A percentile compares a stretch with the other conserved stretches of the same genome.
These are phyloP conservation scores for Rubroboletus pulcherrimus DNA, from an alignment of 768 basidiomycete genomes.

Conservation along the genomic window DNA sequence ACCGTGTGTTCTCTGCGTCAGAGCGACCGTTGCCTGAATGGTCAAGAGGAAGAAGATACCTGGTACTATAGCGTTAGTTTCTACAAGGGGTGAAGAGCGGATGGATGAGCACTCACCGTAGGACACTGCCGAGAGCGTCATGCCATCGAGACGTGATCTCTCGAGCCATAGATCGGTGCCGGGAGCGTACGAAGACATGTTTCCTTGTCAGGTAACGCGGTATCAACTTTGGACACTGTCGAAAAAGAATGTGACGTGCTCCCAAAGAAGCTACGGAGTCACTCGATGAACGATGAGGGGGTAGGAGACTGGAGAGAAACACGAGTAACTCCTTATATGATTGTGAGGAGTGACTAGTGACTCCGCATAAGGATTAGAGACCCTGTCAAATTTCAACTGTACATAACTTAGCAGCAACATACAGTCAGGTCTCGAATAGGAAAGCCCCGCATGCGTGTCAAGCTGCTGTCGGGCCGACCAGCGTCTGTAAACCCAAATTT, in stretches of 20 bases:
- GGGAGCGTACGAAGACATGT: conserved; percentile 18
- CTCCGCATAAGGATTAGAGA: too few species aligned
- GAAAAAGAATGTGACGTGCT: not conserved
- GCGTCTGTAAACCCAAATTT: too few species aligned
- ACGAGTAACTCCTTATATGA: not conserved
- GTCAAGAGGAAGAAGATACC: conserved; percentile 24
- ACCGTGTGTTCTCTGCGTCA: conserved; percentile 4
- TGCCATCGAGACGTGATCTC: conserved; percentile 24
- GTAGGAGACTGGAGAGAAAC: not conserved
- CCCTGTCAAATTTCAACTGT: too few species aligned
- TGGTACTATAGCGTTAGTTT: not conserved
- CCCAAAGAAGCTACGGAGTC: not conserved
- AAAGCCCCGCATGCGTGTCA: too few species aligned
- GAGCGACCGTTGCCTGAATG: conserved; percentile 12
- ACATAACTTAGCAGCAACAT: too few species aligned
- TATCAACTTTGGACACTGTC: not conserved
- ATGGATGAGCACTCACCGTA: conserved; percentile 13
- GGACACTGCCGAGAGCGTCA: conserved; percentile 16
- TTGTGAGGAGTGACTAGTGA: too few species aligned
- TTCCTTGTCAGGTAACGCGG: not conserved
- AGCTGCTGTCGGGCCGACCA: too few species aligned
- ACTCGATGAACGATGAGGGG: not conserved
- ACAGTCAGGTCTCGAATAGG: too few species aligned
- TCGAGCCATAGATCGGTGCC: conserved; percentile 27
- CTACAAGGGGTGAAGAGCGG: too few species aligned